Conservation (phyloP, 208 protist species). For the Leishmania major region DNA sequence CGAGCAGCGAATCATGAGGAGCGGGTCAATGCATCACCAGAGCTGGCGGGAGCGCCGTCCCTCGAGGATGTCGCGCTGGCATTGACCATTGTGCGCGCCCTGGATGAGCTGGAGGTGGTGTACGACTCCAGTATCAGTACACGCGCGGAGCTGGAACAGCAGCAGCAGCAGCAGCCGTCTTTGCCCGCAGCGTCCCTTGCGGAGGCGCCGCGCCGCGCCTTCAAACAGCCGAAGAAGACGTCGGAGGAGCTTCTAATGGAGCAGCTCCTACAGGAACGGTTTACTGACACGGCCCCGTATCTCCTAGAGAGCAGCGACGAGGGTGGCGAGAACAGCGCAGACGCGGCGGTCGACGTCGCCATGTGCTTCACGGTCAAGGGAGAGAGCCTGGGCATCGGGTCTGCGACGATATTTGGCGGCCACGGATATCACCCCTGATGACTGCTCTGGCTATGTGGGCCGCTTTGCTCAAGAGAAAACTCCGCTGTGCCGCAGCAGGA, state of each 20-base stretch:
- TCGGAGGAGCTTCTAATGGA: constrained; percentile 66
- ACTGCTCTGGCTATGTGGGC: not conserved
- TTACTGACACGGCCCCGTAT: constrained; percentile 33
- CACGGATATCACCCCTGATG: constrained; percentile 68
- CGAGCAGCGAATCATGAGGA: not conserved
- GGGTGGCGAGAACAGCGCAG: constrained; percentile 12
- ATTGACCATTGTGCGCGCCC: constrained; percentile 43
- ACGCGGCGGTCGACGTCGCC: constrained; percentile 54
- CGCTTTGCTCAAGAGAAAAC: not conserved
- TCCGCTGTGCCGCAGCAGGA: not conserved
- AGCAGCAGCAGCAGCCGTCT: not conserved
- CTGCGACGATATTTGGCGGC: constrained; percentile 61
- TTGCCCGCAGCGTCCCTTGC: not conserved
- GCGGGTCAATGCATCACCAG: not conserved
- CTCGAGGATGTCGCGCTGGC: constrained; percentile 37
- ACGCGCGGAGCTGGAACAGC: constrained; percentile 4
- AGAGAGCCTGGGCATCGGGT: constrained; percentile 71
- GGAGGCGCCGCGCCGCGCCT: not conserved
- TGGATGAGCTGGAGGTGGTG: constrained; percentile 73
- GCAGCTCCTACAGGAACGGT: constrained; percentile 65
- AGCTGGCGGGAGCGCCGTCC: not conserved
- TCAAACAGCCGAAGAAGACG: constrained; percentile 11
- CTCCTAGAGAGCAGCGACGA: constrained; percentile 24
- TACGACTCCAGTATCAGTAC: constrained; percentile 45
- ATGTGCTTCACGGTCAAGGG: constrained; percentile 79